Evolutionary conservation across 805 yeast genomes (phyloP), one percentile per base, ranked within the genome.

Genomic region (Teunomyces lycoperdinae): DNA sequence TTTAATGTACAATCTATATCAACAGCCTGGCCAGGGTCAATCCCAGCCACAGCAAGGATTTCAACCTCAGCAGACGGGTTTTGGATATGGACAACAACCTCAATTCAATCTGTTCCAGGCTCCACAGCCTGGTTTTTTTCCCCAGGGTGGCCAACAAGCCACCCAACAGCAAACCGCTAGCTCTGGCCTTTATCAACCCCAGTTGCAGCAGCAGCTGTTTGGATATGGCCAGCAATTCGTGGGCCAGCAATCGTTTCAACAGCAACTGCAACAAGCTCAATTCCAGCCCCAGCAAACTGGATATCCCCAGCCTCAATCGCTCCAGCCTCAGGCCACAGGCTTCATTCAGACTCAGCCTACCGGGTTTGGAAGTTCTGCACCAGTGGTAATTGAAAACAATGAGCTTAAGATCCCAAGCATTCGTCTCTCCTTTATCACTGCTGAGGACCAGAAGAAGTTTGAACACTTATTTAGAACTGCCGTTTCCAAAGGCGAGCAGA

Each of bases 391-490:
- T 14, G 81, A 80, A 57, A 82, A 84, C 60, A 74, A 68, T 34
- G 82, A 76, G 13, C 58, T 87, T 52, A 83, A 83, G 59, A 82
- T 87, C 52, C 94, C 94, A 38, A 72, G 71, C 54, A 87, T 88
- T 50, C 79, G 97, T 55, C 74, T 92, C 45, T 83, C 96, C 9
- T 92, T 92, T 63, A 81, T 92, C 52, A 82, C 96, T 3, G 85
- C 87, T 20, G 81, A 80, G 30, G 97, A 92, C 64, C 98, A 92
- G 70, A 78, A 79, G 49, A 86, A 88, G 63, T 92, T 87, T 62
- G 97, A 89, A 66, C 83, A 84, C 57, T 73, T 92, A 56, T 92
- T 92, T 64, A 74, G 92, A 55, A 78, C 89, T 16, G 85, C 90
- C 17, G 92, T 91, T 26, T 78, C 84, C 16, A 70, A 73, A 14